phyloP scores from a whole-genome alignment of 192 early-diverging fungal species.

The Mortierella antarctica region DNA sequence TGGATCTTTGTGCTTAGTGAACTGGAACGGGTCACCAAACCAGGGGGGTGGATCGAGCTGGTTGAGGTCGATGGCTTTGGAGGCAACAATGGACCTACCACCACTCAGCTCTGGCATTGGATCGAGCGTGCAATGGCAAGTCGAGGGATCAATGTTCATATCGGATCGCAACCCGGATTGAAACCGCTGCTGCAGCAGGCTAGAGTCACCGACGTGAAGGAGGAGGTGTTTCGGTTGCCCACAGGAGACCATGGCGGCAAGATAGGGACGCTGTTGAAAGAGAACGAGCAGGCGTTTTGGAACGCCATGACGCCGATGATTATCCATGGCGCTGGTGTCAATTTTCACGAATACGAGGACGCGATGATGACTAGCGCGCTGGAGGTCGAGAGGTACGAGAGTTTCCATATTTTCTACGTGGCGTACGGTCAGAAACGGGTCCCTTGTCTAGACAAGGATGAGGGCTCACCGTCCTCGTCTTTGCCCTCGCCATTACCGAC shows the following conservation, averaged over 20 bases:
- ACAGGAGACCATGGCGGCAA: slow-evolving; percentile 40
- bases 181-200: slow-evolving; percentile 1
- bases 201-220: slow-evolving; percentile 6
- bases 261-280: slow-evolving; percentile 30
- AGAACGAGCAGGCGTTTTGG: slow-evolving; percentile 37
- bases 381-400: slow-evolving; percentile 31
- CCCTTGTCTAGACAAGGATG: no score
- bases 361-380: slow-evolving; percentile 11
- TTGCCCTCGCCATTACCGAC: no score
- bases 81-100: slow-evolving; percentile 35
- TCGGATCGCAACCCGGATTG: slow-evolving; percentile 11
- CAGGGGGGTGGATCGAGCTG: slow-evolving; percentile 51
- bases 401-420: slow-evolving; percentile 39
- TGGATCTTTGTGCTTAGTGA: slow-evolving; percentile 35
- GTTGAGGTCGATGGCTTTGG: slow-evolving; percentile 34
- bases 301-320: slow-evolving; percentile 29
- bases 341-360: slow-evolving; percentile 30
- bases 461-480: no score
- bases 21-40: slow-evolving; percentile 37
- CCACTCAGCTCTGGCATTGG: slow-evolving; percentile 35
- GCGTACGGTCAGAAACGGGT: slow-evolving; percentile 22
- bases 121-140: slow-evolving; percentile 7
- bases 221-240: slow-evolving; percentile 14
- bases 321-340: slow-evolving; percentile 21
- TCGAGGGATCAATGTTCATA: slow-evolving; percentile 7